Conservation (phyloP, 768 basidiomycete species). For the Termitomyces sp. region DNA sequence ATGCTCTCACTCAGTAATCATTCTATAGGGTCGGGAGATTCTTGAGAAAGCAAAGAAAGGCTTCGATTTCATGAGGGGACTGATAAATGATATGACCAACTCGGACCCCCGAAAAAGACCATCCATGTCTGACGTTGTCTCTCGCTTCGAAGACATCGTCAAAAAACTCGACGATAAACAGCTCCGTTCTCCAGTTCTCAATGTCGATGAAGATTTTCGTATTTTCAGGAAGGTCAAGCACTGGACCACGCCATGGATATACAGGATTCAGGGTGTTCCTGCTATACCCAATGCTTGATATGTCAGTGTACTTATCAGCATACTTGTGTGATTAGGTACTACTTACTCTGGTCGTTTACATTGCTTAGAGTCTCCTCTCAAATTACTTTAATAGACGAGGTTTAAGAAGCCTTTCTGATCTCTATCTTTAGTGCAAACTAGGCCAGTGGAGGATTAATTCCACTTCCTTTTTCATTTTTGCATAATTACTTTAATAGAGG, state of each 20-base stretch:
- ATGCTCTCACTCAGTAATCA: not conserved
- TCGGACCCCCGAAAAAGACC: conserved; percentile 31
- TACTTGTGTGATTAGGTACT: not conserved
- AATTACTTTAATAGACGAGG: no score
- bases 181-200: conserved; percentile 25
- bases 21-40: not conserved
- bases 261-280: not conserved
- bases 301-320: not conserved
- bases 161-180: conserved; percentile 24
- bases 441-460: not conserved
- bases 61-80: conserved; percentile 27
- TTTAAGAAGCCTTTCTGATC: no score
- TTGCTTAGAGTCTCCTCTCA: no score
- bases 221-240: conserved; percentile 2
- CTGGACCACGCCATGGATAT: conserved; percentile 5
- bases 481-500: not conserved
- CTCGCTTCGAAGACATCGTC: conserved; percentile 26
- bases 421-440: no score
- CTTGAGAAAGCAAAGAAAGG: conserved; percentile 13
- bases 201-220: not conserved
- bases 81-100: conserved; percentile 33
- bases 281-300: conserved; percentile 2
- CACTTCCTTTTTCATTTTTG: not conserved
- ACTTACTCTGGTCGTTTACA: not conserved
- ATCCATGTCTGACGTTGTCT: conserved; percentile 32